Percentiles rank a stretch among this genome's conserved stretches.
These are phyloP conservation scores for Rhododendron williamsianum DNA, from an alignment of 148 eudicot genomes.

Conservation along the genomic window DNA sequence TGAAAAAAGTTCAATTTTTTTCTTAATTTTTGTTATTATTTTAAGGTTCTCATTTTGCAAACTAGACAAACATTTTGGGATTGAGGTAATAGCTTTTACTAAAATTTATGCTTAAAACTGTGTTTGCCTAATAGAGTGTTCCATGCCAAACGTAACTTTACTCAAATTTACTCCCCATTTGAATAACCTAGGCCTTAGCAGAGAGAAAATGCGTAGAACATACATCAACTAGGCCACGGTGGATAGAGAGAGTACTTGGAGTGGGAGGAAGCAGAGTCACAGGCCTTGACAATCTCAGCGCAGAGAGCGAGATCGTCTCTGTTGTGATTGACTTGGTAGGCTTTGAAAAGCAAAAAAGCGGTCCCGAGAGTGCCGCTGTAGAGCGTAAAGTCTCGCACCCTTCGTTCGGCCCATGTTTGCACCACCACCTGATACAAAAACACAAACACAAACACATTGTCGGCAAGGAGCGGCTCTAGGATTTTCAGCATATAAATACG, in stretches of 20 bases:
- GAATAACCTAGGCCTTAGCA: neutral
- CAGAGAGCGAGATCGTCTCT: constrained; percentile 39
- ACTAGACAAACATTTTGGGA: no score
- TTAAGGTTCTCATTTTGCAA: no score
- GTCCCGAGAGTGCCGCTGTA: constrained; percentile 63
- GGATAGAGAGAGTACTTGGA: constrained; percentile 32
- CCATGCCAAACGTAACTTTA: neutral
- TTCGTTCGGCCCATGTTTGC: constrained; percentile 50
- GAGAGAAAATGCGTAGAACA: neutral
- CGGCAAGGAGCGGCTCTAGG: neutral
- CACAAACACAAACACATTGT: neutral
- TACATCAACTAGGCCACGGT: neutral
- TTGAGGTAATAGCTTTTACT: no score
- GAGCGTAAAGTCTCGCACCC: constrained; percentile 37
- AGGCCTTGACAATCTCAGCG: constrained; percentile 55
- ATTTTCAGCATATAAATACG: no score
- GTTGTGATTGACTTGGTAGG: constrained; percentile 40
- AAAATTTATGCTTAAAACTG: neutral
- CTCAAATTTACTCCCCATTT: neutral
- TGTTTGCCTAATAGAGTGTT: neutral
- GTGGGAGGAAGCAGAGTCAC: constrained; percentile 43
- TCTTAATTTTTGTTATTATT: no score
- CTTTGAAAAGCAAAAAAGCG: constrained; percentile 45
- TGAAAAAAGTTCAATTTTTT: no score
- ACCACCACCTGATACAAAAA: constrained; percentile 32